Evolutionary conservation across 257 asterid species (phyloP).

Genomic region (Plectranthus barbatus): DNA sequence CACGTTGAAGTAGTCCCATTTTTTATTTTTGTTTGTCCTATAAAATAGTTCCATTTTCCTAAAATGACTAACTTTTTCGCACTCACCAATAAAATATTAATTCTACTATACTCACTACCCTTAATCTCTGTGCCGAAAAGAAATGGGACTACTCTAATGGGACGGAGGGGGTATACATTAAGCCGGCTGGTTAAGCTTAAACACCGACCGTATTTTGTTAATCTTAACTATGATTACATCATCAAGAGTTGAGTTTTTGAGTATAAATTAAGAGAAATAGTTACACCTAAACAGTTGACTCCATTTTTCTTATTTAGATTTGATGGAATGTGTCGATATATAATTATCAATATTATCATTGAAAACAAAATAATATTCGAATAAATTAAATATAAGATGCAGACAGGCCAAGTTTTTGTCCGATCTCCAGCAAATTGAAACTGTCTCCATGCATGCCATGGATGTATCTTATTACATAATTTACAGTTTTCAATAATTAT

Average conservation of each 20-base stretch:
- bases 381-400: neutral
- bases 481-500: neutral
- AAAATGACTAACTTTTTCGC: no score
- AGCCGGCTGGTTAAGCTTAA: neutral
- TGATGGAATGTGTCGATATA: no score
- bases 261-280: neutral
- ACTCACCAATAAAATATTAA: no score
- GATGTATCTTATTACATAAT: slow-evolving; percentile 1
- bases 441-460: slow-evolving; percentile 14
- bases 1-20: no score
- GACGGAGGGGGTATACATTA: no score
- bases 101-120: no score
- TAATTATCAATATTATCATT: neutral
- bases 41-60: no score
- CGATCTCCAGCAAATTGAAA: slow-evolving; percentile 5
- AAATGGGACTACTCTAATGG: no score
- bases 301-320: neutral
- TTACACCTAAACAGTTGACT: slow-evolving; percentile 15
- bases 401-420: slow-evolving; percentile 3
- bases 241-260: slow-evolving; percentile 9
- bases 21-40: no score
- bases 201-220: neutral
- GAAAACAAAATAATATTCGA: neutral
- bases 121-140: no score
- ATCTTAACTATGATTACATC: neutral